Evolutionary conservation across 75 land plant genomes (phyloP), one percentile per base, ranked within the genome.

Genomic region (Pinus taeda): DNA sequence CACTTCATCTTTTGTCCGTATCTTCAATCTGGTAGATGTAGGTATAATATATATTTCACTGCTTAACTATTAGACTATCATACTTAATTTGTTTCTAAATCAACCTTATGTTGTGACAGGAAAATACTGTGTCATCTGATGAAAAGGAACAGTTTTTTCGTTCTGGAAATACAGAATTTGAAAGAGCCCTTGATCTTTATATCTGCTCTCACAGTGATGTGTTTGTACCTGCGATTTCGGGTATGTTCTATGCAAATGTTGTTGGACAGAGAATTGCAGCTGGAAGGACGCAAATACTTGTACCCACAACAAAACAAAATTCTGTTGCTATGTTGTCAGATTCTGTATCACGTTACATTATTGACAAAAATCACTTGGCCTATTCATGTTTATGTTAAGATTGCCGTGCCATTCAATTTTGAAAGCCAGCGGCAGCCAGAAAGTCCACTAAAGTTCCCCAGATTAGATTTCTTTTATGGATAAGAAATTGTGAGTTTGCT

Each of bases 201-300:
- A 75, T 91, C 26, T 91, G 93, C 80, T 80, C 90, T 8, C 74
- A 86, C 63, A 91, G 96, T 78, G 90, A 93, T 78, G 89, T 88
- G 11, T 93, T 91, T 71, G 89, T 93, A 3, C 92, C 96, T 30
- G 92, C 93, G 58, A 85, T 89, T 22, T 87, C 93, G 6, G 92
- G 92, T 42, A 75, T 89, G 75, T 93, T 93, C 78, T 93, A 89
- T 75, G 85, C 88, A 6, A 84, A 87, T 82, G 91, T 93, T 22
- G 90, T 88, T 29, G 96, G 93, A 2, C 85, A 81, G 39, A 92
- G 96, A 60, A 93, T 93, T 30, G 83, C 88, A 60, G 65, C 84
- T 11, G 91, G 93, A 15, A 85, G 74, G 76, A 87, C 76, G 14
- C 85, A 91, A 37, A 93, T 93, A 74, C 90, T 93, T 60, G 91